These are phyloP conservation scores for Carallia brachiata DNA, from an alignment of 345 rosid genomes.

Conservation along the genomic window DNA sequence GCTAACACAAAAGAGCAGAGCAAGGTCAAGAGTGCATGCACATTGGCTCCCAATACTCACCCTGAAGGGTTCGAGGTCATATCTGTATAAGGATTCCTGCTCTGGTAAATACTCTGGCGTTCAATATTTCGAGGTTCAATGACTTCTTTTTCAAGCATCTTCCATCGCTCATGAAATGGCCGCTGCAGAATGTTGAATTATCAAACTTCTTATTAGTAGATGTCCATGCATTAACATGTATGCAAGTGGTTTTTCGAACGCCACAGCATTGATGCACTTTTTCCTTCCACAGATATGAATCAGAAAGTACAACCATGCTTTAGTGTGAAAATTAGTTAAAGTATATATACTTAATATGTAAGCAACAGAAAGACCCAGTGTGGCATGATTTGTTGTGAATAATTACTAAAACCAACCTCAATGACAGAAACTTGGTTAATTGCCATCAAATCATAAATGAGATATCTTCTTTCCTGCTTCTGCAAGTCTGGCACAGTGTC, in stretches of 20 bases:
- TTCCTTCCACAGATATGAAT: no score
- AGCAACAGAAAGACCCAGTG: not conserved
- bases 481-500: constrained; percentile 76
- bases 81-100: constrained; percentile 71
- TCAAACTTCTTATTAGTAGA: constrained; percentile 17
- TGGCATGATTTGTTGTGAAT: not conserved
- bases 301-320: no score
- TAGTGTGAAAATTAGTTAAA: no score
- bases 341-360: not conserved
- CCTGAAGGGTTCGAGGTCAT: constrained; percentile 89
- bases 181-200: constrained; percentile 48
- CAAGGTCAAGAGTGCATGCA: not conserved
- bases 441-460: constrained; percentile 92
- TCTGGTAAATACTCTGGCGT: constrained; percentile 55
- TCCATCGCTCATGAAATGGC: constrained; percentile 92
- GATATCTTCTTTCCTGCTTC: constrained; percentile 92
- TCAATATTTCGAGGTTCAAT: constrained; percentile 84
- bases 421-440: constrained; percentile 56
- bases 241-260: no score
- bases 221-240: not conserved
- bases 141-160: constrained; percentile 83
- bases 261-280: no score
- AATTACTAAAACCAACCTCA: constrained; percentile 53
- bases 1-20: constrained; percentile 15
- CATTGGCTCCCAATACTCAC: constrained; percentile 36